Evolutionary conservation across 2,329 filamentous ascomycete species (phyloP).

Genomic region (Xylariaceae sp.): DNA sequence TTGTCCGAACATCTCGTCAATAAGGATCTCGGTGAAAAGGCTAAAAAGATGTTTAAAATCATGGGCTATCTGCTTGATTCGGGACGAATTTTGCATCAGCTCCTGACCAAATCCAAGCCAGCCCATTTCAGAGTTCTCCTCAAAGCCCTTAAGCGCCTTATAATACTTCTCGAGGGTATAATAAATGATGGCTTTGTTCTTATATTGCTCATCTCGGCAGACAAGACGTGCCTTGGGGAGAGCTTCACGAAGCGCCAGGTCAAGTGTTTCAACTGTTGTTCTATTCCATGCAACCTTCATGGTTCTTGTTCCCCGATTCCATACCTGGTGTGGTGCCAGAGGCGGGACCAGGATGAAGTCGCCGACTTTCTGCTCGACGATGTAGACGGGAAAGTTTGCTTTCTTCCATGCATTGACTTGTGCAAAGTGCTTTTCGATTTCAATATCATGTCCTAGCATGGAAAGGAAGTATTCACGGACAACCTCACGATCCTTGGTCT

Average conservation of each 20-base stretch:
- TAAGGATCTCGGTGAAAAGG: conserved; percentile 76
- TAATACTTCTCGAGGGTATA: conserved; percentile 83
- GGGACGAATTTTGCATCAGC: conserved; percentile 45
- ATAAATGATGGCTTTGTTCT: conserved; percentile 95
- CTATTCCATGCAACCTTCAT: conserved; percentile 99
- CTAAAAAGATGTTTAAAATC: conserved; percentile 83
- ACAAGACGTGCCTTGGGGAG: conserved; percentile 87
- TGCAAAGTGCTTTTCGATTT: conserved; percentile 95
- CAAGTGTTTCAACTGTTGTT: conserved; percentile 87
- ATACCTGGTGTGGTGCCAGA: conserved; percentile 94
- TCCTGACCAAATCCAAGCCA: conserved; percentile 53
- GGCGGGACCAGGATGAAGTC: conserved; percentile 95
- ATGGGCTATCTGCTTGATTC: conserved; percentile 69
- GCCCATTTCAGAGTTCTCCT: conserved; percentile 50
- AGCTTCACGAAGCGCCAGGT: conserved; percentile 83
- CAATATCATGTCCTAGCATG: conserved; percentile 91
- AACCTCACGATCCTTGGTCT: conserved; percentile 85
- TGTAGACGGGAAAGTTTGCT: conserved; percentile 88
- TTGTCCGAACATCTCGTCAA: conserved; percentile 83
- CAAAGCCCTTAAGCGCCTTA: conserved; percentile 57
- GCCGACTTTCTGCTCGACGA: conserved; percentile 86
- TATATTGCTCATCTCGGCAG: conserved; percentile 97
- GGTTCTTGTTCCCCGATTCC: conserved; percentile 93
- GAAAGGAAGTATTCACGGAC: conserved; percentile 94
- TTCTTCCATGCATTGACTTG: conserved; percentile 95